Conservation (phyloP, 1,139 yeast genomes). For the Candida frijolesensis region DNA sequence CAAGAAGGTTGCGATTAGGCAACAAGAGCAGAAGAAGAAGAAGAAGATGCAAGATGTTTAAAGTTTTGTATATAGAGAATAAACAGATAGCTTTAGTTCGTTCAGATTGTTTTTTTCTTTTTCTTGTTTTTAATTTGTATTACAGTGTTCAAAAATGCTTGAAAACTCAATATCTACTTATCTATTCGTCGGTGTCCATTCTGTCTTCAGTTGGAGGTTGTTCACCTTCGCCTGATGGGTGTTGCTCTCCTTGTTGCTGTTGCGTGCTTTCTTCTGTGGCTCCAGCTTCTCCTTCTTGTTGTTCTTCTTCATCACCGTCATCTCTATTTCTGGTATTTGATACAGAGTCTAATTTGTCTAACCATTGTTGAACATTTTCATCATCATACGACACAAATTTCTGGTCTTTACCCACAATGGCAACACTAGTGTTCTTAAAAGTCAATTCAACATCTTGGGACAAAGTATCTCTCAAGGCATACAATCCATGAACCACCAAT, state of each 20-base stretch:
- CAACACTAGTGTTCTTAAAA: conserved; percentile 81
- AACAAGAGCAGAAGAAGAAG: conserved; percentile 20
- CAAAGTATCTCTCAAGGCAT: conserved; percentile 90
- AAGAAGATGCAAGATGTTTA: not conserved
- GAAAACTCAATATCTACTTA: not conserved
- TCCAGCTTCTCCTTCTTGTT: conserved; percentile 36
- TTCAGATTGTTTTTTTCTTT: not conserved
- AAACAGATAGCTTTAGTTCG: not conserved
- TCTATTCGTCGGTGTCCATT: conserved; percentile 58
- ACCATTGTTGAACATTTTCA: conserved; percentile 81
- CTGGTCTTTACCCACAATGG: conserved; percentile 82
- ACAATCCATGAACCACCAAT: conserved; percentile 82
- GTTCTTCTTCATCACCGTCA: conserved; percentile 42
- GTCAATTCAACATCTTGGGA: conserved; percentile 93
- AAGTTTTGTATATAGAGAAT: not conserved
- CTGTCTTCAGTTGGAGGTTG: conserved; percentile 23
- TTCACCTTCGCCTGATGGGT: conserved; percentile 18
- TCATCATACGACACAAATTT: conserved; percentile 81
- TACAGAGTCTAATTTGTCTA: conserved; percentile 65
- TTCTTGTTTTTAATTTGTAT: too few species aligned
- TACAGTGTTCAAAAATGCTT: not conserved
- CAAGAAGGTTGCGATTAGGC: conserved; percentile 53
- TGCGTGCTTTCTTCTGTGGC: conserved; percentile 20
- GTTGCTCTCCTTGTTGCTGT: conserved; percentile 13
- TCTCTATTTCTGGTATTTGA: conserved; percentile 52